Evolutionary conservation across 192 early-diverging fungal genomes (phyloP), one percentile per base, ranked within the genome.

Genomic region (Backusella westeae): DNA sequence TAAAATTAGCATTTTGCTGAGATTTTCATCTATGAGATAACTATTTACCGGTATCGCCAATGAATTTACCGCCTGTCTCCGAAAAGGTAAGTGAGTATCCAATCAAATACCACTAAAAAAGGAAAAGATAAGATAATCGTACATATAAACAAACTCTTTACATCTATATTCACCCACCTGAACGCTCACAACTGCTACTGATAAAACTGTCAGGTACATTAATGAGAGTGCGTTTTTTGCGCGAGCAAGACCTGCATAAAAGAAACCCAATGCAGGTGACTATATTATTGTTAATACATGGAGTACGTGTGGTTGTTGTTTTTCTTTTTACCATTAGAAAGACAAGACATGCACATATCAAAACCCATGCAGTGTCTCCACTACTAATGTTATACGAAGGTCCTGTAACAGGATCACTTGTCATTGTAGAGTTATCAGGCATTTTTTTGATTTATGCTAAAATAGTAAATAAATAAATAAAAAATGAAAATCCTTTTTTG

Each of bases 211-310:
- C 35, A 94, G 82, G 81, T 91, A 90, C 81, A 94, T 92, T 19
- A 94, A 82, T 23, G 93, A 94, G n/a, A 94, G 84, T 3, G 93
- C 93, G 79, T 94, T 92, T 81, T 94, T 94, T 80, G 86, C 88
- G 56, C 91, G 90, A 19, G 93, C 90, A 85, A 94, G 87, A 38
- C 81, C 81, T 71, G 91, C 86, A 81, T 94, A 94, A 75, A 94
- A 94, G 85, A 92, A 93, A 35, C 93, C 92, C 12, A 92, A 84
- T 12, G 91, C 90, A 1, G 90, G 90, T 15, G 89, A 87, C 93
- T 78, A 67, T 6, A 69, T 6, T 26, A 56, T 32, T 44, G 15
- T 44, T 44, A 34, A n/a, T 21, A 73, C 12, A 8, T 36, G 35
- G 2, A 44, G 23, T 29, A 34, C 2, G 4, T 35, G 52, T 49